Base-by-base conservation (phyloP, 352 stramenopile species). In the Phytophthora lateralis region DNA sequence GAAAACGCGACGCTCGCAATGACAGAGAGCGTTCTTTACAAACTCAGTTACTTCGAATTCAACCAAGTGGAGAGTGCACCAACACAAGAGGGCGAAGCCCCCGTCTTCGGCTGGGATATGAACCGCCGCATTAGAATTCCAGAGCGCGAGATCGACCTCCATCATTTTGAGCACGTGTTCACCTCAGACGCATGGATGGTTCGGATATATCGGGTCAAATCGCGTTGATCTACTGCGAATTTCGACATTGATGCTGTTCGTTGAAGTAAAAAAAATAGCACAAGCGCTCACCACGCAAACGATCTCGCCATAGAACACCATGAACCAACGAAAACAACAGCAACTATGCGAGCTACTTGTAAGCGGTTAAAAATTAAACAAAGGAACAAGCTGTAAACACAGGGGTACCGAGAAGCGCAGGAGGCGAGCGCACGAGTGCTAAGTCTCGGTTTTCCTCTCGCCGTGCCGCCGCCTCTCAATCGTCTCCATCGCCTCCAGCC, bases 151-250 rank as follows among this genome's bases (percentile, higher is more conserved):
- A 94, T 97, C 50, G 61, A 66, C 6, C 71, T 98, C 30, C 77
- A 79, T 37, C 77, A 96, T 66, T 87, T 98, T 39, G 90, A 97
- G 62, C 82, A 97, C 63, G 90, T 88, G 0, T 98, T 97, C 63
- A 98, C 90, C 10, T 96, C 85, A 12, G 82, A 97, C 34, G 82
- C 88, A 44, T 98, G 94, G 92, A 97, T 97, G 45, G 89, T 98
- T 37, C 86, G 95, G 39, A 98, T 98, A 71, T 98, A 87, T 63
- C 75, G 71, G 4, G 73, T 92, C 29, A 92, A 89, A 51, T 67
- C 50, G 14, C 53, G 66, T 34, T 78, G 55, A 46, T 46, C 49
- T 62, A 4, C 26, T 6, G 26, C 26, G 26, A 29, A 29, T 29
- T 7, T 29, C 2, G 26, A 7, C 26, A 29, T 42, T 3, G n/a